Percentiles rank a stretch among this genome's conserved stretches.
These are phyloP conservation scores for Plasmodium blacklocki DNA, from an alignment of 169 alveolate genomes.

Conservation along the genomic window DNA sequence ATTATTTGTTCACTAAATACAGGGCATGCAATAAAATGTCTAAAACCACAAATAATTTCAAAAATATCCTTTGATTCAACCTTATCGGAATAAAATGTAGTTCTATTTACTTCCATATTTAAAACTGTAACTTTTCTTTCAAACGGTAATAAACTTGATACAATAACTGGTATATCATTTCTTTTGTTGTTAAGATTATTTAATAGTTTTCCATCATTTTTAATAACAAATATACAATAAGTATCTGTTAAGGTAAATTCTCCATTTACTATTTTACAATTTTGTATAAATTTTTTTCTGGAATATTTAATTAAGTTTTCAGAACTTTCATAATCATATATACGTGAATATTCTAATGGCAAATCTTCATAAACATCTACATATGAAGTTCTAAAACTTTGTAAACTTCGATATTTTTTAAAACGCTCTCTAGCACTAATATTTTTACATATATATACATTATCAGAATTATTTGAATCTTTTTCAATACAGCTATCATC, in stretches of 20 bases:
- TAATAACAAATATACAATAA: slow-evolving; percentile 66
- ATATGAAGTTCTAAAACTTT: slow-evolving; percentile 90
- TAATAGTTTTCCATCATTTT: slow-evolving; percentile 69
- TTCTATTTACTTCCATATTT: slow-evolving; percentile 89
- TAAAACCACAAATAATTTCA: slow-evolving; percentile 93
- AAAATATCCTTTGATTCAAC: slow-evolving; percentile 89
- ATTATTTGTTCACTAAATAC: slow-evolving; percentile 84
- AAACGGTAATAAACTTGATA: slow-evolving; percentile 93
- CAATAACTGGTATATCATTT: slow-evolving; percentile 82
- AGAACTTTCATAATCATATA: slow-evolving; percentile 91
- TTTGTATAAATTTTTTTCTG: slow-evolving; percentile 72
- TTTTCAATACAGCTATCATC: slow-evolving; percentile 14
- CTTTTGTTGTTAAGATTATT: slow-evolving; percentile 13
- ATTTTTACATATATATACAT: slow-evolving; percentile 36
- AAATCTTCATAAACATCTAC: slow-evolving; percentile 95
- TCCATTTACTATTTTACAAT: slow-evolving; percentile 41
- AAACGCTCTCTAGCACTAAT: slow-evolving; percentile 88
- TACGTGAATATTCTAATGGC: slow-evolving; percentile 91
- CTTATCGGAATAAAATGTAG: slow-evolving; percentile 79
- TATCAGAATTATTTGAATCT: slow-evolving; percentile 25
- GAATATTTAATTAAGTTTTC: slow-evolving; percentile 81
- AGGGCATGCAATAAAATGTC: slow-evolving; percentile 89
- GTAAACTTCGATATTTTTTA: slow-evolving; percentile 91
- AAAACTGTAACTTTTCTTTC: slow-evolving; percentile 95
- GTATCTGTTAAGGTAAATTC: slow-evolving; percentile 68